Conservation (phyloP, 2,329 filamentous ascomycete genomes). For the Talaromyces sp. region DNA sequence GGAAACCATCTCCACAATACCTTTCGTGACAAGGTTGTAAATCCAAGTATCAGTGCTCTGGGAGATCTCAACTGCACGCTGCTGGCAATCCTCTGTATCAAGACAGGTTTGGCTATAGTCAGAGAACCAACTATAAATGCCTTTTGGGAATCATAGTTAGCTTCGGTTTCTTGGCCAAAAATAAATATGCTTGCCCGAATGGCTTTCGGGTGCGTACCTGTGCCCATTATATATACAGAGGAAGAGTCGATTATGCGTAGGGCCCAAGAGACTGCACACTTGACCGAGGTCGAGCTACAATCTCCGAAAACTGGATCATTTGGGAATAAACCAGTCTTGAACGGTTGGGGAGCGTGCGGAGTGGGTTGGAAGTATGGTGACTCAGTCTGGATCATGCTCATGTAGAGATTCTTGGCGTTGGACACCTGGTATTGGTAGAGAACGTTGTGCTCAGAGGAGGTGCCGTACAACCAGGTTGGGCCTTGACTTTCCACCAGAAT, state of each 20-base stretch:
- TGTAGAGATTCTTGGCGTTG: constrained; percentile 54
- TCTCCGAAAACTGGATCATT: constrained; percentile 56
- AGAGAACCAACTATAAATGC: constrained; percentile 66
- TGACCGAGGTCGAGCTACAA: constrained; percentile 31
- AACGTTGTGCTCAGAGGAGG: constrained; percentile 66
- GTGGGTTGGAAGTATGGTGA: constrained; percentile 72
- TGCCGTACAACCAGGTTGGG: constrained; percentile 64
- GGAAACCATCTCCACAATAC: constrained; percentile 23
- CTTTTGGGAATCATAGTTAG: constrained; percentile 62
- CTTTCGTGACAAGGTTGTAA: constrained; percentile 29
- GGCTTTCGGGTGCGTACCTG: constrained; percentile 47
- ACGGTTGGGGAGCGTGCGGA: constrained; percentile 62
- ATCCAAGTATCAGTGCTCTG: constrained; percentile 24
- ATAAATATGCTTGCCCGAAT: no score
- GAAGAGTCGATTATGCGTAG: constrained; percentile 35
- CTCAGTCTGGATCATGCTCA: constrained; percentile 68
- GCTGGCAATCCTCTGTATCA: constrained; percentile 52
- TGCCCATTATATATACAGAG: constrained; percentile 62
- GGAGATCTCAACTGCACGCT: constrained; percentile 20
- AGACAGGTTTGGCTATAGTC: constrained; percentile 59
- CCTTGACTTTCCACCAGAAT: constrained; percentile 54
- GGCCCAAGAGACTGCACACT: constrained; percentile 18
- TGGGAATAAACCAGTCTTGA: constrained; percentile 48
- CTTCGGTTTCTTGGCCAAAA: constrained; percentile 56
- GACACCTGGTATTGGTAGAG: constrained; percentile 72